Base-by-base conservation (phyloP, 345 rosid genomes). In the Alliaria petiolata region DNA sequence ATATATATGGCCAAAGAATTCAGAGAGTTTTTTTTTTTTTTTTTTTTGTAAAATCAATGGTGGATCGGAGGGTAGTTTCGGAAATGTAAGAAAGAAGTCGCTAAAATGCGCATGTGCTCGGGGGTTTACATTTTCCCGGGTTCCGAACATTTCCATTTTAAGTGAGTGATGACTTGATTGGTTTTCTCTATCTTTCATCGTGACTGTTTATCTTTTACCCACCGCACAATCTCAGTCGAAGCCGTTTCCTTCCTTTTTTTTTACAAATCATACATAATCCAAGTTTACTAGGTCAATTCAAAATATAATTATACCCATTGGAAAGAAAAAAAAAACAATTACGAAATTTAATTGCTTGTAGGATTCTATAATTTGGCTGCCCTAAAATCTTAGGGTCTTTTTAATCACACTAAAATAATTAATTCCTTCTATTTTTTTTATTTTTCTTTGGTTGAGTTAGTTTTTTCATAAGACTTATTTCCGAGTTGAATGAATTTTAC, bases 71-170 rank as follows among this genome's bases (percentile, higher is more conserved):
- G 52, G 80, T 68, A 31, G 0, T 33, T 11, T 28, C 51, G 79
- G 38, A 3, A 33, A 0, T 15, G 0, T 0, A 0, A 0, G 16
- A 46, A 49, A n/a, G 0, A 6, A 0, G 7, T 60, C 5, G 67
- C 83, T 82, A 82, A 55, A 33, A 25, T 84, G 71, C 82, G 81
- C 83, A 1, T 0, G 55, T 67, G 54, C 54, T 66, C 8, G 65
- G 60, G 60, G 73, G 5, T 49, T 67, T 59, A 59, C 61, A 74
- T 42, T 59, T 74, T 67, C 73, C 78, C 73, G 73, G 73, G 68
- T 74, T 74, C 25, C 1, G 22, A 35, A 42, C 33, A 50, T 67
- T 54, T 59, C 38, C 62, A 39, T 67, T 58, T 54, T 19, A 38
- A 66, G 68, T 69, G 58, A 45, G 33, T 45, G 62, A 20, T 56